Conservation (phyloP, 345 rosid species). For the Rhodamnia argentea region DNA sequence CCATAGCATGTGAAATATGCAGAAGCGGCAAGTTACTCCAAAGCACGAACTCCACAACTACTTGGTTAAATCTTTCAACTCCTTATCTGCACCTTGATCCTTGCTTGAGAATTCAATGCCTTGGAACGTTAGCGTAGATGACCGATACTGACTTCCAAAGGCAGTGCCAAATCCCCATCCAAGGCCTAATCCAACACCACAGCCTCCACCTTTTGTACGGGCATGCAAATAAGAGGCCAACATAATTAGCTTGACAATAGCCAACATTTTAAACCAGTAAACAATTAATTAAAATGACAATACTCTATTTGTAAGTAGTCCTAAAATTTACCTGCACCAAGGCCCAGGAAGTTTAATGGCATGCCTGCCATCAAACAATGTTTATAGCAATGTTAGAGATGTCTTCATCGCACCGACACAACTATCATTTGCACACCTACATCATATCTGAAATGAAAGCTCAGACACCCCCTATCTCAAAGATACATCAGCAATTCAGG, state of each 20-base stretch:
- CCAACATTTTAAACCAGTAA: neutral
- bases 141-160: constrained; percentile 70
- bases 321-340: constrained; percentile 59
- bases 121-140: constrained; percentile 65
- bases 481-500: neutral
- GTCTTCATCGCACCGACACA: neutral
- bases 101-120: constrained; percentile 41
- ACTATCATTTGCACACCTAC: neutral
- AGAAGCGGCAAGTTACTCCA: constrained; percentile 7
- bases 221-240: neutral
- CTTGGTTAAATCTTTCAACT: constrained; percentile 19
- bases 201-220: constrained; percentile 71
- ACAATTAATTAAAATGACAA: neutral
- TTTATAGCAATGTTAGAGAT: neutral
- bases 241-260: neutral
- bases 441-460: neutral
- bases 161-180: constrained; percentile 85
- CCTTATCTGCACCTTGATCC: constrained; percentile 10
- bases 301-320: neutral
- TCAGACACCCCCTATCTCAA: neutral
- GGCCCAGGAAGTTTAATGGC: constrained; percentile 65
- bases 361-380: constrained; percentile 42
- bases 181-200: constrained; percentile 79
- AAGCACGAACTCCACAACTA: constrained; percentile 11
- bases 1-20: neutral